Conservation (phyloP, 768 basidiomycete genomes). For the Lyophyllum decastes region DNA sequence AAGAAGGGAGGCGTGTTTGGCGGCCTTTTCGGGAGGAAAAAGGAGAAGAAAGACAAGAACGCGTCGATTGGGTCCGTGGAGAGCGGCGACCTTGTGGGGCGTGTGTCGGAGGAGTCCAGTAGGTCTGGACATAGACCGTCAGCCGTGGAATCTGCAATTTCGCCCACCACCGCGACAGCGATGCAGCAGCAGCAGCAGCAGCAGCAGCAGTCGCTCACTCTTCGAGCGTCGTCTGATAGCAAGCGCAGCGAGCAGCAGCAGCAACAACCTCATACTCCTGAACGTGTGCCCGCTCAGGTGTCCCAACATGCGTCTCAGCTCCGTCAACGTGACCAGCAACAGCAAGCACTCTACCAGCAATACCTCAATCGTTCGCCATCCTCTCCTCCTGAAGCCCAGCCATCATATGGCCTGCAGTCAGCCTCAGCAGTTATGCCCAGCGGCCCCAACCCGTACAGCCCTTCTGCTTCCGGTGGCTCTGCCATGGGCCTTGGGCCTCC, state of each 20-base stretch:
- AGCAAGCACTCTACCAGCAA: constrained; percentile 84
- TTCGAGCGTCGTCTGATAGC: constrained; percentile 29
- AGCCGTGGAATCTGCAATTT: constrained; percentile 37
- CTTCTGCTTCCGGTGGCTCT: constrained; percentile 19
- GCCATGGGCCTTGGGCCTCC: constrained; percentile 53
- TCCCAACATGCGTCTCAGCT: constrained; percentile 72
- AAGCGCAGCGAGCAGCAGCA: constrained; percentile 25
- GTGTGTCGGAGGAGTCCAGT: constrained; percentile 66
- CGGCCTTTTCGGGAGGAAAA: constrained; percentile 74
- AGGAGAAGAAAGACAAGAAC: constrained; percentile 72
- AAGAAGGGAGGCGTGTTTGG: constrained; percentile 70
- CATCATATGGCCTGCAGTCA: constrained; percentile 76
- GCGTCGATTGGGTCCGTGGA: constrained; percentile 51
- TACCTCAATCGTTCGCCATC: constrained; percentile 88
- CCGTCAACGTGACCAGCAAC: constrained; percentile 86
- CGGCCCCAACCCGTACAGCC: constrained; percentile 30
- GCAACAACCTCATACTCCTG: constrained; percentile 26
- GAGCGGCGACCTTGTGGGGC: constrained; percentile 41
- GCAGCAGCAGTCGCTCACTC: constrained; percentile 31
- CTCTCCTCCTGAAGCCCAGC: constrained; percentile 71
- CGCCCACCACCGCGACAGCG: constrained; percentile 54
- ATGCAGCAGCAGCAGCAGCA: constrained; percentile 67
- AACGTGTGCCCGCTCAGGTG: constrained; percentile 39
- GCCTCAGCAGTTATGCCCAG: constrained; percentile 66
- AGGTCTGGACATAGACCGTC: constrained; percentile 48